Evolutionary conservation across 2,329 filamentous ascomycete genomes (phyloP), one percentile per base, ranked within the genome.

Genomic region (Colletotrichum lupini): DNA sequence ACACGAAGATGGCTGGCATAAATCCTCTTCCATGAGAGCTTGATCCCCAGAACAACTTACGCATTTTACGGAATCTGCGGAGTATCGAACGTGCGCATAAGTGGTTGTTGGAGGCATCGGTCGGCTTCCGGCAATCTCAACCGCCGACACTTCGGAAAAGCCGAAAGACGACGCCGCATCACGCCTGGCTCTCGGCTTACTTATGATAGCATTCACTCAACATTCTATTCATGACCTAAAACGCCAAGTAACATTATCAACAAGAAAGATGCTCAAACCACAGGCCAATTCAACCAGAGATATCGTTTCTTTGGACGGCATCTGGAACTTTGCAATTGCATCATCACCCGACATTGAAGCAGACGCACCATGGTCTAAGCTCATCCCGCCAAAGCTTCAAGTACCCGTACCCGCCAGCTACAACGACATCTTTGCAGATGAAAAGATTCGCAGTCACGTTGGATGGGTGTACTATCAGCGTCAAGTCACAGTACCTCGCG

Each of bases 401-500:
- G 60, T 74, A 4, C 77, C 77, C 1, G 77, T 79, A 11, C 77
- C 77, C 0, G 76, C 77, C 16, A 77, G 76, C 60, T 79, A 78
- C 75, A 78, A 79, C 12, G 77, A 79, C 60, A 76, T 79, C 9
- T 76, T 78, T 28, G 65, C 72, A 28, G 72, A 78, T 28, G 37
- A 46, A 4, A 59, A 68, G 14, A 79, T 81, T n/a, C 77, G 72
- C 22, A 71, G 79, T 46, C 79, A 80, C 22, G 76, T 81, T 5
- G 79, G 79, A 22, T 81, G 79, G 79, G 78, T 78, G 1, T 80
- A 78, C 67, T 81, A 81, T 62, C 79, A 81, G 63, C 73, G 77
- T 3, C 59, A 77, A 1, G 78, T 77, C 1, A 77, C 72, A 1
- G 73, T 81, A 1, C 79, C 79, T 4, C 59, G 67, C 16, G 55